Evolutionary conservation across 148 eudicot genomes (phyloP).

Genomic region (Persicaria maculosa): DNA sequence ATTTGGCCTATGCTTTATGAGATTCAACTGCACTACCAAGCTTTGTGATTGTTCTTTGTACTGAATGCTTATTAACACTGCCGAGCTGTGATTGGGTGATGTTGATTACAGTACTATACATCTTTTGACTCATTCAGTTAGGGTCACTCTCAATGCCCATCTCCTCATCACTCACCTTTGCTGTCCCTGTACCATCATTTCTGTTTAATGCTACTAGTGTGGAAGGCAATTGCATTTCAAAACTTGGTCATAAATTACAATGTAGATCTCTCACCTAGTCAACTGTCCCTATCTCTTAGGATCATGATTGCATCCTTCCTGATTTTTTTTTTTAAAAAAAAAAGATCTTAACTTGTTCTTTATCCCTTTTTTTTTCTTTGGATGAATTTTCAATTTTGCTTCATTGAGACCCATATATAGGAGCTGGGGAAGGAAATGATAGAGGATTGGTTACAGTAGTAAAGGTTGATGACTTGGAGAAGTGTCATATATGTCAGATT

Average conservation of each 20-base stretch:
- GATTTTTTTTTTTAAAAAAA: too few relatives aligned
- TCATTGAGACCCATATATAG: slow-evolving; percentile 1
- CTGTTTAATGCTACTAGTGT: background rate
- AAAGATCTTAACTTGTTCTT: too few relatives aligned
- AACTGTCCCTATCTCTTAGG: background rate
- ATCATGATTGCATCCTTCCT: too few relatives aligned
- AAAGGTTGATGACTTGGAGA: background rate
- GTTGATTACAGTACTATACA: background rate
- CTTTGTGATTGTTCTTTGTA: slow-evolving; percentile 7
- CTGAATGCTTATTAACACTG: slow-evolving; percentile 1
- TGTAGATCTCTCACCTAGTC: background rate
- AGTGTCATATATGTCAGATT: background rate
- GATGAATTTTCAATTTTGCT: too few relatives aligned
- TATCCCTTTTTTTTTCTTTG: too few relatives aligned
- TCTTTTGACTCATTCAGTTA: background rate
- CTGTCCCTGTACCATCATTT: background rate
- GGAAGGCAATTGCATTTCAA: background rate
- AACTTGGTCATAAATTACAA: background rate
- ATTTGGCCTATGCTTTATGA: background rate
- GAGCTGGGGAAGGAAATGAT: slow-evolving; percentile 3
- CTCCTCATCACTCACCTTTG: background rate
- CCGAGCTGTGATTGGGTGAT: background rate
- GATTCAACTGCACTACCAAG: background rate
- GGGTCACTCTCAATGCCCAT: slow-evolving; percentile 3
- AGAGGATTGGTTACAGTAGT: background rate